Evolutionary conservation across 176 grass and related monocot species (phyloP).

Genomic region (Carex myosuroides): DNA sequence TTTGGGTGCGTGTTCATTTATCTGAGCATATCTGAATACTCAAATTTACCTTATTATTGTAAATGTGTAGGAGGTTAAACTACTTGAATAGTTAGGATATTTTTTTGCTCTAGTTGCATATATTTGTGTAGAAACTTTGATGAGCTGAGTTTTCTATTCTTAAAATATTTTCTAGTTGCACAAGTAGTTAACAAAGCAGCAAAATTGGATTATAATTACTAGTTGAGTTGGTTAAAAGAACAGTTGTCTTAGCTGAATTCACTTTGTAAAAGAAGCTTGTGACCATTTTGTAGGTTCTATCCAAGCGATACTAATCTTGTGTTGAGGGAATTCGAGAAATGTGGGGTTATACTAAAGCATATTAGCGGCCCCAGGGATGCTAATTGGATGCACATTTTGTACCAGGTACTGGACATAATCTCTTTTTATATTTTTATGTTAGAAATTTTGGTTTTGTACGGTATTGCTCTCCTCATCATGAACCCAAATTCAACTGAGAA

Average conservation of each 20-base stretch:
- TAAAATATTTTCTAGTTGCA: neutral
- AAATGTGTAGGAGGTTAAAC: neutral
- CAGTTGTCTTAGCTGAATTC: slow-evolving; percentile 7
- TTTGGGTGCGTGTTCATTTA: slow-evolving; percentile 49
- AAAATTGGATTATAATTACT: neutral
- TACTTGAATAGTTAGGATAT: neutral
- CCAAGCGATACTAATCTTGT: slow-evolving; percentile 66
- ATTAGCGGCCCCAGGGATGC: slow-evolving; percentile 59
- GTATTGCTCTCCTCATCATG: neutral
- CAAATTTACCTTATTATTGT: slow-evolving; percentile 10
- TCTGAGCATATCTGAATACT: slow-evolving; percentile 9
- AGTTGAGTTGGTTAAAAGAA: neutral
- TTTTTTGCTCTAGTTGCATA: neutral
- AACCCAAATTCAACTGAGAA: neutral
- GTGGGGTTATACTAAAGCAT: slow-evolving; percentile 79
- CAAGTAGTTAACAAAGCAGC: neutral
- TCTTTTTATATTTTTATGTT: neutral
- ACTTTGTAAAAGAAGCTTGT: neutral
- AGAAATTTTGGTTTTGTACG: neutral
- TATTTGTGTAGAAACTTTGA: neutral
- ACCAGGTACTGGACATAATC: slow-evolving; percentile 45
- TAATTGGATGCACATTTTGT: slow-evolving; percentile 94
- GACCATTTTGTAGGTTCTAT: slow-evolving; percentile 42
- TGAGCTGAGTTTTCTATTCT: neutral
- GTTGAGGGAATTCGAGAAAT: slow-evolving; percentile 83